A percentile compares a stretch with the other conserved stretches of the same genome.
Conservation (phyloP, 495 filamentous ascomycete species). For the Neurospora tetrasperma region DNA sequence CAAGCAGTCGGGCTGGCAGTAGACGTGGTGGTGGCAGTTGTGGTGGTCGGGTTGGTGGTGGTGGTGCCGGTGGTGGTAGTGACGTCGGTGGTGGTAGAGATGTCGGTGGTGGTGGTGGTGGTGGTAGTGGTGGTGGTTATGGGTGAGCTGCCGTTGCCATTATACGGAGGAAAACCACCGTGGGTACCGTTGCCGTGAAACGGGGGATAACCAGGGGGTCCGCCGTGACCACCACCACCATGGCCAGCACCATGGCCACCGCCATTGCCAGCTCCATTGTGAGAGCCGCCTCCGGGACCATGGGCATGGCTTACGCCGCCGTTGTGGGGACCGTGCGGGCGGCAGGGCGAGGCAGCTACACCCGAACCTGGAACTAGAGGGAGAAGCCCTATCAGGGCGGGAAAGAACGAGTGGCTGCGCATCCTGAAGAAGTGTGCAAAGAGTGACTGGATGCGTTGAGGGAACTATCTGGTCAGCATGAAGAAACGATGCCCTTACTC, state of each 20-base stretch:
- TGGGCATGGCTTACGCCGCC: not conserved
- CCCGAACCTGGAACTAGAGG: not conserved
- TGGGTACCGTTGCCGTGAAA: not conserved
- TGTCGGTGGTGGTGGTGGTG: not conserved
- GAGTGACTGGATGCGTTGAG: conserved; percentile 5
- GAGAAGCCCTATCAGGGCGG: conserved; percentile 6
- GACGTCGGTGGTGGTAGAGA: conserved; percentile 2
- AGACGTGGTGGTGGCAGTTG: conserved; percentile 3
- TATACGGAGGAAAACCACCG: not conserved
- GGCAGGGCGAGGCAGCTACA: conserved; percentile 1
- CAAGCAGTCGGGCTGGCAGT: conserved; percentile 10
- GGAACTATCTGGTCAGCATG: not conserved
- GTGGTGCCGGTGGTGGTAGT: conserved; percentile 2
- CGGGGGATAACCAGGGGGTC: not conserved
- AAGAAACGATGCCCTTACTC: conserved; percentile 2
- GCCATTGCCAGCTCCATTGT: not conserved
- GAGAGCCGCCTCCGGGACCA: not conserved
- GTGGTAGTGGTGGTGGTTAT: not conserved
- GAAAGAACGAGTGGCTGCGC: conserved; percentile 9
- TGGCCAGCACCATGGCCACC: not conserved
- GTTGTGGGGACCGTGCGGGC: not conserved
- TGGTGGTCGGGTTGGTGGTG: conserved; percentile 3
- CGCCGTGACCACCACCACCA: not conserved
- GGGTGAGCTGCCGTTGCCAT: conserved; percentile 1
- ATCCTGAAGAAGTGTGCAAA: conserved; percentile 2